Evolutionary conservation across 2,329 filamentous ascomycete genomes (phyloP), one percentile per base, ranked within the genome.

Genomic region (Helminthosporium solani): DNA sequence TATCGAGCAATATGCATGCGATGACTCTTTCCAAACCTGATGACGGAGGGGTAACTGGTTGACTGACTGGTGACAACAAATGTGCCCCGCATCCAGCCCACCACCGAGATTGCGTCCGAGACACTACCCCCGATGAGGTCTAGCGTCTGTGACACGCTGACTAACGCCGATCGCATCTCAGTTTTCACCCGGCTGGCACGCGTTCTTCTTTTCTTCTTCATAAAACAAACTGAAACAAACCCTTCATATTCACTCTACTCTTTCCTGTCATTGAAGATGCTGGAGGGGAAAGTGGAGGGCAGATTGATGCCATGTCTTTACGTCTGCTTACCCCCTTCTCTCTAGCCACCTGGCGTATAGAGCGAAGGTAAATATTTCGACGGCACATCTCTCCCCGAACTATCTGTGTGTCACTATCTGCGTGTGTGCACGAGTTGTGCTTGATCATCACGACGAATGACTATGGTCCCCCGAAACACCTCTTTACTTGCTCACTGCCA

Each of bases 251-350:
- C 82, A 84, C 81, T 85, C 81, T 82, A 77, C 75, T 74, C 79
- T 78, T 75, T 75, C 74, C 66, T 70, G 70, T 68, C 78, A 73
- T 76, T 82, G 79, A 75, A 76, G 56, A 60, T 78, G 74, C 70
- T 78, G 79, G 82, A 85, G 81, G 82, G 82, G 82, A 85, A 85
- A 84, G 69, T 79, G 81, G 77, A 81, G 80, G 82, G 80, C 59
- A 85, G 81, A 70, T 55, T 55, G 51, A 63, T 40, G 46, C 40
- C 28, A 15, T 25, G 47, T 41, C 39, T 54, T 51, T 45, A 57
- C 70, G 75, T 78, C 76, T 73, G 76, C 79, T 83, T 83, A 83
- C 78, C 78, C 78, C 81, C 64, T 64, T 63, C 59, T 74, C 71
- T 73, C 73, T 75, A 75, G 66, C 58, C 34, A 49, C 53, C 52